Evolutionary conservation across 169 alveolate genomes (phyloP), one percentile per base, ranked within the genome.

Genomic region (Eimeria acervulina): DNA sequence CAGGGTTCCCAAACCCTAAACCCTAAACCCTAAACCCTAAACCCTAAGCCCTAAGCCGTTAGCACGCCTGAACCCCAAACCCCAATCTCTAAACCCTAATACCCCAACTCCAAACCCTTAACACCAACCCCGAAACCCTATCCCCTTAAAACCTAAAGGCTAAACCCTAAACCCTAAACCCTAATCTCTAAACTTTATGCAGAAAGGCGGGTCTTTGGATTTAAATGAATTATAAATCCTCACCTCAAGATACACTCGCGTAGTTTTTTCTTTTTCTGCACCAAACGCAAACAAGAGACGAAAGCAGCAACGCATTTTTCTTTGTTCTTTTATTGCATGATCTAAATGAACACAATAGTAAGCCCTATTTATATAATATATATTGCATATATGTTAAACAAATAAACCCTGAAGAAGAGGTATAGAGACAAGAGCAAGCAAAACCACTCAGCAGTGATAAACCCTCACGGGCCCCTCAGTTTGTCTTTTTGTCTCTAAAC

Each of bases 11-110:
- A 51, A 1, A 59, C 68, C 68, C 68, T 59, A 17, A 17, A 68
- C 42, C 42, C 38, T 68, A n/a, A 17, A n/a, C 42, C 80, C 42
- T 68, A 68, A 68, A 68, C 80, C 80, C 80, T 68, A 68, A 13
- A 68, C 80, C 44, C 80, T 61, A 61, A 61, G 28, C 42, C 68
- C 55, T 44, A 13, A 42, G 40, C 23, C 59, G 21, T 8, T 17
- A 55, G 15, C 66, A 10, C 15, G 5, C 66, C 66, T 55, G 5
- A 7, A 55, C 66, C 26, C 66, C 15, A 68, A 68, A 68, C 80
- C 80, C 38, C n/a, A n/a, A 68, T 3, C 42, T 40, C 42, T 68
- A 68, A 68, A 68, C 80, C 80, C 42, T 17, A 68, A 68, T 7
- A 8, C 66, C 66, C 26, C 55, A 47, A 47, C 55, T 23, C 15